Conservation (phyloP, 2,329 filamentous ascomycete species). For the Colletotrichum tabaci region DNA sequence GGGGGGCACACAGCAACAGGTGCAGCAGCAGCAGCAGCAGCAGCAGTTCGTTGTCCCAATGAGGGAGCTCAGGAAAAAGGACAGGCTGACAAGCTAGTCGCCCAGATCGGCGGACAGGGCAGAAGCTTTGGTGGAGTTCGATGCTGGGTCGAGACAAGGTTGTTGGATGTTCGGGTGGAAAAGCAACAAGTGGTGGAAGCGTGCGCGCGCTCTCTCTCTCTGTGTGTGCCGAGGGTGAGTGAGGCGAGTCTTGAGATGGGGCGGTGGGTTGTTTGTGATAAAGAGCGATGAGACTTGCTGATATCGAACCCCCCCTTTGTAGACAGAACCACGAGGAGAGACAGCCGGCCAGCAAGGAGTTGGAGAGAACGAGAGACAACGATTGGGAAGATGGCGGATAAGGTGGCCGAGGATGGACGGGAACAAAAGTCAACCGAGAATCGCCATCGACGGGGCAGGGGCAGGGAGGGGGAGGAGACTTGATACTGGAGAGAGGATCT, state of each 20-base stretch:
- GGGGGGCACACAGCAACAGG: conserved; percentile 1
- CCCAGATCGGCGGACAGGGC: conserved; percentile 16
- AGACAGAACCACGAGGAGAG: conserved; percentile 26
- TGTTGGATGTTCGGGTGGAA: conserved; percentile 17
- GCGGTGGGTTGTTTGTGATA: conserved; percentile 21
- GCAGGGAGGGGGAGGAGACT: background rate
- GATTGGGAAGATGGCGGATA: background rate
- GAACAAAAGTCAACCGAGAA: conserved; percentile 29
- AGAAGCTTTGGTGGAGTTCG: conserved; percentile 27
- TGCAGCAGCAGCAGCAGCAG: conserved; percentile 18
- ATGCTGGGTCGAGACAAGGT: conserved; percentile 24
- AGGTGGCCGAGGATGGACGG: background rate
- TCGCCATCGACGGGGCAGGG: conserved; percentile 3
- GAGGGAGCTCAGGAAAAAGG: conserved; percentile 24
- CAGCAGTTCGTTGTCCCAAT: conserved; percentile 15
- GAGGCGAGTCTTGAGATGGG: too few species aligned
- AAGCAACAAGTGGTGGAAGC: conserved; percentile 35
- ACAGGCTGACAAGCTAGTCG: background rate
- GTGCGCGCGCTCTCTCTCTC: background rate
- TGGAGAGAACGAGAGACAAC: conserved; percentile 15
- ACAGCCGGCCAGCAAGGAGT: conserved; percentile 30
- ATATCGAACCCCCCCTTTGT: conserved; percentile 35
- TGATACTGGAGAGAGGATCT: conserved; percentile 23
- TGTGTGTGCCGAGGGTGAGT: conserved; percentile 7
- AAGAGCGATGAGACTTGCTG: conserved; percentile 32